Evolutionary conservation across 768 basidiomycete genomes (phyloP), one percentile per base, ranked within the genome.

Genomic region (Gloeophyllum trabeum): DNA sequence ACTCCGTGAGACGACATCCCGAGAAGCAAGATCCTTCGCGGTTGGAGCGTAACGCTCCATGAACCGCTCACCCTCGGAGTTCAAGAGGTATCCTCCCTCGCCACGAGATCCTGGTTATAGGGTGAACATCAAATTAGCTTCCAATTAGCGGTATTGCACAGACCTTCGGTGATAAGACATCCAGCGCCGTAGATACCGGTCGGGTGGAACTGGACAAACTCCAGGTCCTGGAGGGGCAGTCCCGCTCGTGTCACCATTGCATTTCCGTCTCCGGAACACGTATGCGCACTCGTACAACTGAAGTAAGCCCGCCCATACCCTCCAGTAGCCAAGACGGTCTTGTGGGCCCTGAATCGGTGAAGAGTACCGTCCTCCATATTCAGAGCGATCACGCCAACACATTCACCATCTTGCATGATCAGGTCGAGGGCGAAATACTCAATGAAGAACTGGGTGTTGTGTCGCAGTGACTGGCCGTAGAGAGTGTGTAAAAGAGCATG

Each of bases 121-220:
- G n/a, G n/a, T n/a, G n/a, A n/a, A n/a, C n/a, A n/a, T n/a, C n/a
- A n/a, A n/a, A n/a, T n/a, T n/a, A n/a, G n/a, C n/a, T n/a, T n/a
- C n/a, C n/a, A n/a, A n/a, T n/a, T n/a, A n/a, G n/a, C n/a, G n/a
- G n/a, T n/a, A 46, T 21, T 3, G 24, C 19, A 55, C 63, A 42
- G 47, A 87, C 92, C 93, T 72, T 98, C 94, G 10, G 94, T 98
- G 59, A 99, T 99, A 51, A 99, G 73, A 65, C 96, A 99, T 38
- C 96, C 96, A 53, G 96, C 94, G 51, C 96, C 96, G 59, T 98
- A 99, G 55, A 99, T 98, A 64, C 96, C 96, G 36, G 96, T 98
- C 2, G 96, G 96, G 62, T 98, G 96, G 88, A 99, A 99, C 61
- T 99, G 96, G n/a, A 98, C 93, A 59, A 99, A 99, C 64, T 99